Evolutionary conservation across 192 early-diverging fungal species (phyloP).

Genomic region (Linderina pennispora): DNA sequence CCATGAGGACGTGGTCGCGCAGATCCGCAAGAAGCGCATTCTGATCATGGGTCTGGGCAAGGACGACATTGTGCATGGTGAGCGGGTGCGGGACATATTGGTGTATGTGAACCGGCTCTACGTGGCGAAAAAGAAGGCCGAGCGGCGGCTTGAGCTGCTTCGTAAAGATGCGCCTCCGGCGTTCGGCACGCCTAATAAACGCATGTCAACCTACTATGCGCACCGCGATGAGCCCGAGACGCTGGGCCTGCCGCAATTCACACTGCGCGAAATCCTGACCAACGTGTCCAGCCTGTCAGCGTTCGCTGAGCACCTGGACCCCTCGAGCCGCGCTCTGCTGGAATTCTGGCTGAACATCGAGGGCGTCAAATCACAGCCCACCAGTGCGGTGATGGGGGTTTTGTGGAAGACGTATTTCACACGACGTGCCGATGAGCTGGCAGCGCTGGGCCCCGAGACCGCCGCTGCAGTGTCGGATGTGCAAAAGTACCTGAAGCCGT

Average conservation of each 20-base stretch:
- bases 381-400: slow-evolving; percentile 13
- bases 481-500: slow-evolving; percentile 33
- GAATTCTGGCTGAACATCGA: slow-evolving; percentile 75
- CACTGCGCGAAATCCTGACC: slow-evolving; percentile 55
- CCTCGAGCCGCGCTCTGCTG: slow-evolving; percentile 52
- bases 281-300: slow-evolving; percentile 61
- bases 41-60: slow-evolving; percentile 53
- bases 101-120: slow-evolving; percentile 71
- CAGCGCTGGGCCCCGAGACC: slow-evolving; percentile 13
- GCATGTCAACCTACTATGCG: slow-evolving; percentile 40
- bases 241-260: slow-evolving; percentile 46
- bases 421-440: slow-evolving; percentile 38
- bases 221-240: slow-evolving; percentile 35
- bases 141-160: slow-evolving; percentile 59
- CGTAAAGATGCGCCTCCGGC: slow-evolving; percentile 18
- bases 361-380: slow-evolving; percentile 46
- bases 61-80: slow-evolving; percentile 76
- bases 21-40: slow-evolving; percentile 63
- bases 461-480: slow-evolving; percentile 24
- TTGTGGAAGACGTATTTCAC: slow-evolving; percentile 51
- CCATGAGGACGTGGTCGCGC: slow-evolving; percentile 62
- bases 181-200: too few species aligned
- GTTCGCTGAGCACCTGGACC: slow-evolving; percentile 80
- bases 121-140: slow-evolving; percentile 65
- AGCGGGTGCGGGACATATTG: slow-evolving; percentile 63